phyloP scores from a whole-genome alignment of 2,329 filamentous ascomycete genomes.

The Daldinia sp. region DNA sequence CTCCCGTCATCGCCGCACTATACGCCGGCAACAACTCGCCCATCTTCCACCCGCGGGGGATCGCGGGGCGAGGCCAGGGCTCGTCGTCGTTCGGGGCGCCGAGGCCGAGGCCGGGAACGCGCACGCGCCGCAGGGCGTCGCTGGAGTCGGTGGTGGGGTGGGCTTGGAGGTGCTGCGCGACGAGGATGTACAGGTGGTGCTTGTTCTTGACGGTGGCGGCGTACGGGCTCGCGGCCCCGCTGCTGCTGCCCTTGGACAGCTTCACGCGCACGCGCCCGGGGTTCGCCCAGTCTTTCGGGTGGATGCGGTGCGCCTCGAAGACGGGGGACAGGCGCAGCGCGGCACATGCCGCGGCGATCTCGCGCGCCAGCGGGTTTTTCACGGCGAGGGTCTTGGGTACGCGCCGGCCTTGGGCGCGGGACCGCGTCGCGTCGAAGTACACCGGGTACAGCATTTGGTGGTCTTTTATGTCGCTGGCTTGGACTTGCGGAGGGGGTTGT shows the following conservation, averaged over 20 bases:
- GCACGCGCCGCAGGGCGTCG: conserved; percentile 72
- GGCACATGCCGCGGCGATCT: conserved; percentile 87
- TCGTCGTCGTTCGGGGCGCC: conserved; percentile 69
- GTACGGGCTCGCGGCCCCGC: conserved; percentile 20
- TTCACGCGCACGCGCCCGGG: conserved; percentile 86
- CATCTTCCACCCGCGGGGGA: conserved; percentile 93
- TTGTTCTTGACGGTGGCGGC: conserved; percentile 70
- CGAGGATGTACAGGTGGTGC: conserved; percentile 85
- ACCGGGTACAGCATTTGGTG: conserved; percentile 94
- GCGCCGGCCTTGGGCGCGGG: conserved; percentile 81
- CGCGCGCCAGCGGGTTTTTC: conserved; percentile 83
- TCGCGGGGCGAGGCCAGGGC: conserved; percentile 74
- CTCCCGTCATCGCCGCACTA: conserved; percentile 88
- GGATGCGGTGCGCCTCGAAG: conserved; percentile 89
- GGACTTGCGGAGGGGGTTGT: conserved; percentile 51
- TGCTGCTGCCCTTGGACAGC: conserved; percentile 59
- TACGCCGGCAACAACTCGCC: conserved; percentile 83
- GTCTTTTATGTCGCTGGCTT: conserved; percentile 70
- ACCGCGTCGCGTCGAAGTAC: conserved; percentile 85
- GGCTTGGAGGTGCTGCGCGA: conserved; percentile 77
- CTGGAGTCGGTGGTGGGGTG: conserved; percentile 78
- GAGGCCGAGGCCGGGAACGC: conserved; percentile 75
- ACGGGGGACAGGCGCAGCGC: conserved; percentile 75
- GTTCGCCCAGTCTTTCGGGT: conserved; percentile 98
- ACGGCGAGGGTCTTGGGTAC: conserved; percentile 78